Percentiles rank a stretch among this genome's conserved stretches.
These are phyloP conservation scores for Backusella australiensis DNA, from an alignment of 192 early-diverging fungal genomes.

Conservation along the genomic window DNA sequence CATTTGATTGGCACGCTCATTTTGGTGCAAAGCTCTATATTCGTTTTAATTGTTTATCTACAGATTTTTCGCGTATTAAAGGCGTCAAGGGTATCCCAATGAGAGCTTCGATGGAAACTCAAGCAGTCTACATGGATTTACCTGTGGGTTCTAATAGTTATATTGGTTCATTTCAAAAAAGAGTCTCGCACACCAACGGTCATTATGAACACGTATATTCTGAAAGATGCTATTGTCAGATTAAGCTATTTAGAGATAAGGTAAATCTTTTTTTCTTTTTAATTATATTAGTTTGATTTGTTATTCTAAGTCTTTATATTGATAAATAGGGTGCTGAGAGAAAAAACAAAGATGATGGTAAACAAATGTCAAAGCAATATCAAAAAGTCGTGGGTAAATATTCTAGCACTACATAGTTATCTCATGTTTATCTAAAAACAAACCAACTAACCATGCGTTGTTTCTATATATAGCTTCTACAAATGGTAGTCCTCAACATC, in stretches of 20 bases:
- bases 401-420: slow-evolving; percentile 5
- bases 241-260: slow-evolving; percentile 22
- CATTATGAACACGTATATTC: slow-evolving; percentile 5
- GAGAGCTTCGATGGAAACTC: slow-evolving; percentile 46
- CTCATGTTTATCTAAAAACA: not conserved
- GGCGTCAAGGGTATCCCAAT: slow-evolving; percentile 78
- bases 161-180: slow-evolving; percentile 7
- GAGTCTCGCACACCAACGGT: slow-evolving; percentile 49
- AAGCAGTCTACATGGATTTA: slow-evolving; percentile 20
- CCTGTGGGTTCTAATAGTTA: not conserved
- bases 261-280: not conserved
- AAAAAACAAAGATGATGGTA: slow-evolving; percentile 74
- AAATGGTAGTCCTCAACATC: slow-evolving; percentile 39
- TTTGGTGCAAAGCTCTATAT: slow-evolving; percentile 65
- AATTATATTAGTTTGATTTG: not conserved
- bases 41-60: slow-evolving; percentile 76
- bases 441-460: not conserved
- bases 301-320: slow-evolving; percentile 3
- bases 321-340: slow-evolving; percentile 62
- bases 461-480: slow-evolving; percentile 7
- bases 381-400: slow-evolving; percentile 56
- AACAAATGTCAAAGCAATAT: slow-evolving; percentile 64
- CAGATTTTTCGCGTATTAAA: slow-evolving; percentile 78
- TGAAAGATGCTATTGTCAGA: slow-evolving; percentile 12
- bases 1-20: slow-evolving; percentile 70